A percentile compares a stretch with the other conserved stretches of the same genome.
Evolutionary conservation across 139 green algal species (phyloP).

Genomic region (Ulvella scutata): DNA sequence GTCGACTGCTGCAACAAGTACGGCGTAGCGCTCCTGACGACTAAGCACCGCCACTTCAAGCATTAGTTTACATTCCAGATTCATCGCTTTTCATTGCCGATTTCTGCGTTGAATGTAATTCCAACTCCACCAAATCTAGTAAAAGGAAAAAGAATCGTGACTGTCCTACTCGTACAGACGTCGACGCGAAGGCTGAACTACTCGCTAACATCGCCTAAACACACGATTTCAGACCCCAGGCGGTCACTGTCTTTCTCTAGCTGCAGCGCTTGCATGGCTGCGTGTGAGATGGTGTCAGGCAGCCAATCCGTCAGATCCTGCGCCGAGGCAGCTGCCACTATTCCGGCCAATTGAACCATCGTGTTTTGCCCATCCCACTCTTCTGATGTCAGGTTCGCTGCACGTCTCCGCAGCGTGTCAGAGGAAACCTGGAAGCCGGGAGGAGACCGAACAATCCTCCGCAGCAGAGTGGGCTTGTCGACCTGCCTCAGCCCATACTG

Average conservation of each 20-base stretch:
- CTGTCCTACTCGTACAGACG: too few species aligned
- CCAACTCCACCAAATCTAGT: too few species aligned
- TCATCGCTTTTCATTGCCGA: too few species aligned
- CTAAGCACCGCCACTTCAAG: constrained; percentile 87
- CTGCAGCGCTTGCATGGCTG: neutral
- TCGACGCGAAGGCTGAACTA: too few species aligned
- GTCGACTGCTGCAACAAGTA: constrained; percentile 99
- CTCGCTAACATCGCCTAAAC: too few species aligned
- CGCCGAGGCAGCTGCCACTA: neutral
- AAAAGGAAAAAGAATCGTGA: too few species aligned
- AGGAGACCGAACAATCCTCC: neutral
- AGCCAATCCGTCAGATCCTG: neutral
- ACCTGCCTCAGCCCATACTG: neutral
- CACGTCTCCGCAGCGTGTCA: neutral
- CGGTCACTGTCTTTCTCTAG: neutral
- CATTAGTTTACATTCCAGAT: too few species aligned
- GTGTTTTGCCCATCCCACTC: neutral
- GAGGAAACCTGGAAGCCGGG: neutral
- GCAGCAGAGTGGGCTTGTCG: neutral
- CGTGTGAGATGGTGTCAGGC: neutral
- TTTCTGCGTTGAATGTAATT: too few species aligned
- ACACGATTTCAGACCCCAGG: neutral
- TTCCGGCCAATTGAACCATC: neutral
- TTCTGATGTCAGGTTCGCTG: neutral
- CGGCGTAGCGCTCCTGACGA: constrained; percentile 84